Evolutionary conservation across 2,329 filamentous ascomycete genomes (phyloP).

Genomic region (Sclerotinia trifoliorum): DNA sequence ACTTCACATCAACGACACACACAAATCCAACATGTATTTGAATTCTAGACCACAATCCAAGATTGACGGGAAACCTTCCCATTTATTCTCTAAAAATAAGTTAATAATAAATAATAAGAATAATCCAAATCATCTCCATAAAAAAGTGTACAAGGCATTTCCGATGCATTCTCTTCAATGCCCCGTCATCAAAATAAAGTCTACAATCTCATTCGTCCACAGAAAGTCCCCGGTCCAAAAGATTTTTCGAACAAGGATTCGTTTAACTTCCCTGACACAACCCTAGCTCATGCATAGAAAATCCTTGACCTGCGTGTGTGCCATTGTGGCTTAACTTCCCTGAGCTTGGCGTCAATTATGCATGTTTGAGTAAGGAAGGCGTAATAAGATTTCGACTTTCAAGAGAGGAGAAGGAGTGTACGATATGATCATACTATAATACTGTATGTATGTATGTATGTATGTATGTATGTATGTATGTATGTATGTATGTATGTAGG

Average conservation of each 20-base stretch:
- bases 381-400: background rate
- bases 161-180: background rate
- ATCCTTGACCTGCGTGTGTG: constrained; percentile 3
- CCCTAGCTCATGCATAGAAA: constrained; percentile 7
- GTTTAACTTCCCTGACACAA: background rate
- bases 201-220: too few species aligned
- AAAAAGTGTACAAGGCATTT: background rate
- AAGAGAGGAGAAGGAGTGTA: too few species aligned
- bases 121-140: background rate
- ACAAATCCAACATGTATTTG: background rate
- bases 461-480: too few species aligned
- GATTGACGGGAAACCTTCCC: background rate
- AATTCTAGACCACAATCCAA: background rate
- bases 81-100: too few species aligned
- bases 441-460: too few species aligned
- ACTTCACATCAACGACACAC: background rate
- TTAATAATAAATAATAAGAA: background rate
- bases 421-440: too few species aligned
- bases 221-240: background rate
- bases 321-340: background rate
- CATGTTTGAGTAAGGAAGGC: background rate
- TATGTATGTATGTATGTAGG: too few species aligned
- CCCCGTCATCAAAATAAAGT: too few species aligned
- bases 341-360: background rate
- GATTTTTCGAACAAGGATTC: background rate